phyloP scores from a whole-genome alignment of 768 basidiomycete species.

The Suillus spraguei region DNA sequence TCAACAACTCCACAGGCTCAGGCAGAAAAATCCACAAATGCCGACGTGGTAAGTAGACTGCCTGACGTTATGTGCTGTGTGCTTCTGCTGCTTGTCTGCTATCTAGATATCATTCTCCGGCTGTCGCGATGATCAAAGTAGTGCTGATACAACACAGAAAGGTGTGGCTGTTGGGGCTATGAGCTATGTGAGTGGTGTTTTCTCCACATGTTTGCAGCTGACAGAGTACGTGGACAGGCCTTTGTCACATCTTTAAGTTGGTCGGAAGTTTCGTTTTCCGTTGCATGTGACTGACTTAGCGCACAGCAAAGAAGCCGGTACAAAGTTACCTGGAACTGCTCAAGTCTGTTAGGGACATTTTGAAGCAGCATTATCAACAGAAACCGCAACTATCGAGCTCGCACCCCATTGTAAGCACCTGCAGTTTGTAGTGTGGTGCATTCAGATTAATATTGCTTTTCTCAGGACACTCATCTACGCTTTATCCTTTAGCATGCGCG shows the following conservation, averaged over 20 bases:
- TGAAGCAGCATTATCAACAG: conserved; percentile 65
- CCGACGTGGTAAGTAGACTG: conserved; percentile 62
- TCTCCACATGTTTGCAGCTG: background rate
- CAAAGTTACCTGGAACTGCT: conserved; percentile 72
- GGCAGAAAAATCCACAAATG: conserved; percentile 51
- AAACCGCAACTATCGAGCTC: conserved; percentile 76
- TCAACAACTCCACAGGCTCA: conserved; percentile 38
- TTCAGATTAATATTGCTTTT: background rate
- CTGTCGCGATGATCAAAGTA: conserved; percentile 71
- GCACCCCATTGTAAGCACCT: conserved; percentile 55
- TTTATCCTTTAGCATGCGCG: conserved; percentile 30
- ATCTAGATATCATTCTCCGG: conserved; percentile 70
- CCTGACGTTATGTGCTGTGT: background rate
- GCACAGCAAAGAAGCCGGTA: conserved; percentile 46
- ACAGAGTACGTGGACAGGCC: conserved; percentile 48
- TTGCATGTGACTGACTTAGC: background rate
- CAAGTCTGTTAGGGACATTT: conserved; percentile 55
- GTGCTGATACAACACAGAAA: conserved; percentile 66
- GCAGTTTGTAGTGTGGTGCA: background rate
- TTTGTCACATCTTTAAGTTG: conserved; percentile 55
- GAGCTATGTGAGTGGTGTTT: conserved; percentile 61
- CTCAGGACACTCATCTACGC: conserved; percentile 30
- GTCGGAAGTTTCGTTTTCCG: conserved; percentile 13
- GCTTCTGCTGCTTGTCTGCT: background rate
- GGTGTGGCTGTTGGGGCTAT: conserved; percentile 77